Percentiles rank a stretch among this genome's conserved stretches.
Conservation (phyloP, 208 protist species). For the Angomonas deanei region DNA sequence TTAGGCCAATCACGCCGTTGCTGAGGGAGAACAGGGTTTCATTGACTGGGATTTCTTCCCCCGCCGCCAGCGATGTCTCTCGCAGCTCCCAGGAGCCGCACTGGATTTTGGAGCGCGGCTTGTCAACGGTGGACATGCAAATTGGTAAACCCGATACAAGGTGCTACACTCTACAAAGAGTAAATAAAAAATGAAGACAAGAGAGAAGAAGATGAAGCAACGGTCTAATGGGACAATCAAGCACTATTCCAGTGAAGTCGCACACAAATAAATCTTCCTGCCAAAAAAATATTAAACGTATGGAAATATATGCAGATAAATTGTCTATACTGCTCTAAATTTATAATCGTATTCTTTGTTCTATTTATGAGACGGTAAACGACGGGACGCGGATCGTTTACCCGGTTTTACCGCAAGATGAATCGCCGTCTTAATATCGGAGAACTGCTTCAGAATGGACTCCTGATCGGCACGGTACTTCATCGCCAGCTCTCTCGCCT, state of each 20-base stretch:
- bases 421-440: constrained; percentile 55
- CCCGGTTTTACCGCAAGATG: constrained; percentile 34
- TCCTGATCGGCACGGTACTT: constrained; percentile 82
- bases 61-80: constrained; percentile 39
- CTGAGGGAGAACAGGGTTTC: constrained; percentile 80
- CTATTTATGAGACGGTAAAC: not conserved
- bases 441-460: constrained; percentile 62
- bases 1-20: constrained; percentile 78
- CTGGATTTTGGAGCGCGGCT: constrained; percentile 8
- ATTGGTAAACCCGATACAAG: constrained; percentile 4
- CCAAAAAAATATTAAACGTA: no score
- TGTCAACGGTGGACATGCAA: constrained; percentile 2
- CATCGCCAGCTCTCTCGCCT: constrained; percentile 76
- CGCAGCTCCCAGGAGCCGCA: constrained; percentile 62
- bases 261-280: not conserved
- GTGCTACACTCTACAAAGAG: constrained; percentile 6
- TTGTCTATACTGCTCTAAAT: not conserved
- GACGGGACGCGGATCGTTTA: constrained; percentile 4
- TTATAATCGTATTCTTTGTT: not conserved
- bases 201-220: not conserved
- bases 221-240: not conserved
- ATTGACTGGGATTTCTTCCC: constrained; percentile 38
- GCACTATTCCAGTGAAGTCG: not conserved
- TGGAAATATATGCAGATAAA: not conserved
- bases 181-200: constrained; percentile 1